These are phyloP conservation scores for Aureobasidium sp. DNA, from an alignment of 2,329 filamentous ascomycete species.

Conservation along the genomic window DNA sequence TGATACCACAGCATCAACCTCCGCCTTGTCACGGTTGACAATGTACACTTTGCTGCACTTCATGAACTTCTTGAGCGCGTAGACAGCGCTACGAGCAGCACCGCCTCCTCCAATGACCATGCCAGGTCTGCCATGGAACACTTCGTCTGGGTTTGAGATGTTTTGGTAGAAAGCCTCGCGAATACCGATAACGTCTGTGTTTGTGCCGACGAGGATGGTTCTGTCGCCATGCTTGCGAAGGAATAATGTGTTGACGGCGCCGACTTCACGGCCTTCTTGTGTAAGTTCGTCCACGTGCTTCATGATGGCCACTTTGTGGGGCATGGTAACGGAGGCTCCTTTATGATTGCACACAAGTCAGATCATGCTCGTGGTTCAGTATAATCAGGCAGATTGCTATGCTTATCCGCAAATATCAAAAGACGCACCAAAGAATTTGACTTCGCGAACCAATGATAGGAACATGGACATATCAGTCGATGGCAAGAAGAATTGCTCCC, in stretches of 20 bases:
- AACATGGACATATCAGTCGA: constrained; percentile 39
- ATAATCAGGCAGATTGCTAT: neutral
- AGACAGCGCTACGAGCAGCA: constrained; percentile 69
- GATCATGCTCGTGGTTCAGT: neutral
- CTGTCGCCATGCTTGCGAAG: constrained; percentile 46
- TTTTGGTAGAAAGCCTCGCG: constrained; percentile 58
- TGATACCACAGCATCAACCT: constrained; percentile 59
- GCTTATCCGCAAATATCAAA: neutral
- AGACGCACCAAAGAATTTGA: constrained; percentile 53
- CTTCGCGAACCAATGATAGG: constrained; percentile 45
- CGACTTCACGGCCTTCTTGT: constrained; percentile 63
- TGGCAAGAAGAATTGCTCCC: constrained; percentile 45
- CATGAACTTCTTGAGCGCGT: constrained; percentile 54
- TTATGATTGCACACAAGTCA: neutral
- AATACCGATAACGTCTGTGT: constrained; percentile 75
- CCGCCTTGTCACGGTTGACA: constrained; percentile 62
- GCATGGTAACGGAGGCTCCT: constrained; percentile 70
- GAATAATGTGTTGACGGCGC: constrained; percentile 76
- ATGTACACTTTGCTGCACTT: constrained; percentile 64
- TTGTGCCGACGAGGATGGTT: constrained; percentile 60
- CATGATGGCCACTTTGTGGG: constrained; percentile 72
- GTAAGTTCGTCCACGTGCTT: constrained; percentile 66
- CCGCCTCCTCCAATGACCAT: constrained; percentile 73
- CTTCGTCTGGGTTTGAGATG: constrained; percentile 33
- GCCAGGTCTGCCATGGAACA: constrained; percentile 55